Base-by-base conservation (phyloP, 768 basidiomycete genomes). In the Scleroderma bovista region DNA sequence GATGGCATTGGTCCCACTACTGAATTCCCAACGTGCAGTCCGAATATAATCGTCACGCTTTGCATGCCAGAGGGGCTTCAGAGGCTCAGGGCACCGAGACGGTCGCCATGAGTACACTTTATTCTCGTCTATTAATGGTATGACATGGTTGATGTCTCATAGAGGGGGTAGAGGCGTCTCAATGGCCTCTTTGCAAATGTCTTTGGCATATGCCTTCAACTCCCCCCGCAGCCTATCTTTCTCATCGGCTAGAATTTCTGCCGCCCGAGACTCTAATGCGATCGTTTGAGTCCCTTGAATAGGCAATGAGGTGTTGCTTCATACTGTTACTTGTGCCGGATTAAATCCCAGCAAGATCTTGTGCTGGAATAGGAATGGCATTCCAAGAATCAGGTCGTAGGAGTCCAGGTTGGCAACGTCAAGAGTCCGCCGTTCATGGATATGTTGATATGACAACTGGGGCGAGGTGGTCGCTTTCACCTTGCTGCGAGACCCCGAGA, bases 301-400 rank as follows among this genome's bases (percentile, higher is more conserved):
- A 10, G 52, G 57, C 15, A 60, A 29, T 16, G 52, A 26, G 1
- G 48, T 15, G 1, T 19, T 23, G 17, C 54, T 59, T 7, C 57
- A 51, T 3, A 66, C 31, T 1, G 45, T 43, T 1, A 66, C 51
- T 4, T 48, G 6, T 6, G 55, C 26, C 0, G 62, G 62, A 38
- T 68, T 67, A 13, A 70, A 52, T 0, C 64, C 69, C 2, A 69
- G 29, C 1, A 51, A 51, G 1, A 69, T 54, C 16, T 60, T 40
- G 40, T 72, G 63, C 38, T 70, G 67, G 29, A 45, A 70, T 15
- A 74, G 36, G 41, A 65, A 75, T 1, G 70, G 73, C 8, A 70
- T 72, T 1, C 75, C 71, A 0, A 74, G 52, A 2, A 74, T 69
- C 0, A 69, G 5, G 24, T 76, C 71, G 37, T 75, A 74, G 6